Percentiles rank a stretch among this genome's conserved stretches.
phyloP scores from a whole-genome alignment of 2,329 filamentous ascomycete species.

The Trichoderma atrobrunneum region DNA sequence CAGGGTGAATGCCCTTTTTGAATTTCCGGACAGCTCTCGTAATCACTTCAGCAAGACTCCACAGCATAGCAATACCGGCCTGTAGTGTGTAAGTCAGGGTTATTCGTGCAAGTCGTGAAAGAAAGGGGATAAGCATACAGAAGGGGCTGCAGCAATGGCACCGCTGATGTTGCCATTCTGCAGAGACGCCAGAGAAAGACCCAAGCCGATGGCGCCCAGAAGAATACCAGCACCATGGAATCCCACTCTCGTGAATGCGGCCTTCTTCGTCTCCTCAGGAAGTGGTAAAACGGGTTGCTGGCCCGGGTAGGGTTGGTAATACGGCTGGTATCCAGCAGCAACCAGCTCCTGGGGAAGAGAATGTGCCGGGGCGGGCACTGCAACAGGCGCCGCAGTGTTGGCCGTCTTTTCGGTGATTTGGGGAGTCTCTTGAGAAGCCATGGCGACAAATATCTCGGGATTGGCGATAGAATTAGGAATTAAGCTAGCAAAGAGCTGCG shows the following conservation, averaged over 20 bases:
- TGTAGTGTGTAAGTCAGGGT: slow-evolving; percentile 22
- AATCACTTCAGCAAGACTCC: slow-evolving; percentile 40
- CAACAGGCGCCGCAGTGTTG: background rate
- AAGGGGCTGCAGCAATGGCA: background rate
- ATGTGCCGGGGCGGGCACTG: background rate
- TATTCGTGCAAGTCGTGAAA: background rate
- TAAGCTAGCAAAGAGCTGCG: background rate
- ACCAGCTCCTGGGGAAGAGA: background rate
- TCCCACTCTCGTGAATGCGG: slow-evolving; percentile 28
- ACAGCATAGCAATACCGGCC: slow-evolving; percentile 37
- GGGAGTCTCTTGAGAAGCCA: slow-evolving; percentile 19
- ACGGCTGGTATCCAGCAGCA: background rate
- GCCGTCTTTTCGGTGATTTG: slow-evolving; percentile 21
- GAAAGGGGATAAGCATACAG: background rate
- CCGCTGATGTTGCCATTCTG: background rate
- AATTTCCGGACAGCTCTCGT: slow-evolving; percentile 34
- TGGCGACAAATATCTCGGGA: background rate
- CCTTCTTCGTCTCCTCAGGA: background rate
- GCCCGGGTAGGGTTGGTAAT: slow-evolving; percentile 3
- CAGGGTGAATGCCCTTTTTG: slow-evolving; percentile 41
- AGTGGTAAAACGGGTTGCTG: background rate
- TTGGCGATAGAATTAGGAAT: background rate
- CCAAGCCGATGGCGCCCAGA: slow-evolving; percentile 29
- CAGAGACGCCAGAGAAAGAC: slow-evolving; percentile 2
- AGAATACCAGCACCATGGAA: slow-evolving; percentile 31